phyloP scores from a whole-genome alignment of 257 asterid genomes.

The Cruciata laevipes region DNA sequence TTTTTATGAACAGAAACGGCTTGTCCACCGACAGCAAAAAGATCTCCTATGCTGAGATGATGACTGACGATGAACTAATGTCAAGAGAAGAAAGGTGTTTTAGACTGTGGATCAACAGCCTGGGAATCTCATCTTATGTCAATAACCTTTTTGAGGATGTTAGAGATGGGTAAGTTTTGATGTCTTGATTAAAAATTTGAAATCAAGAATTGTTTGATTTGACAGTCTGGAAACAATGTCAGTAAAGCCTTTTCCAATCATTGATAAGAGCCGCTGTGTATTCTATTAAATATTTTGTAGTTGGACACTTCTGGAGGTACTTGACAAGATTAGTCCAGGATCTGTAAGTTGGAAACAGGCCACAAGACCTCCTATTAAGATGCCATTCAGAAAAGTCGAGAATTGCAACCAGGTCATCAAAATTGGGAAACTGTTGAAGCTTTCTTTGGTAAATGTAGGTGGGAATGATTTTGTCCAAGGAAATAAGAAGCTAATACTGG shows the following conservation, averaged over 20 bases:
- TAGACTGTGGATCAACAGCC: slow-evolving; percentile 94
- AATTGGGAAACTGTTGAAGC: slow-evolving; percentile 75
- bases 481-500: slow-evolving; percentile 90
- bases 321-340: slow-evolving; percentile 78
- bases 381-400: slow-evolving; percentile 93
- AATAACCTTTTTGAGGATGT: slow-evolving; percentile 94
- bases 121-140: slow-evolving; percentile 72
- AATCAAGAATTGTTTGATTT: not conserved
- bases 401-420: slow-evolving; percentile 88
- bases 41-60: slow-evolving; percentile 86
- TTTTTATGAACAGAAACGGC: slow-evolving; percentile 61
- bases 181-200: not conserved
- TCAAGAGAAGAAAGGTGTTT: slow-evolving; percentile 99
- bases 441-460: slow-evolving; percentile 90
- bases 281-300: slow-evolving; percentile 29
- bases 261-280: not conserved
- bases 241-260: not conserved
- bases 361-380: slow-evolving; percentile 91
- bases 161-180: slow-evolving; percentile 67
- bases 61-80: slow-evolving; percentile 84
- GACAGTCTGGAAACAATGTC: not conserved
- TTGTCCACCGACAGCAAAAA: slow-evolving; percentile 82
- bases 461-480: slow-evolving; percentile 98
- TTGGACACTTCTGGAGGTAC: slow-evolving; percentile 83
- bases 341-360: slow-evolving; percentile 88